Base-by-base conservation (phyloP, 176 grass and related monocot genomes). In the Cocos nucifera region DNA sequence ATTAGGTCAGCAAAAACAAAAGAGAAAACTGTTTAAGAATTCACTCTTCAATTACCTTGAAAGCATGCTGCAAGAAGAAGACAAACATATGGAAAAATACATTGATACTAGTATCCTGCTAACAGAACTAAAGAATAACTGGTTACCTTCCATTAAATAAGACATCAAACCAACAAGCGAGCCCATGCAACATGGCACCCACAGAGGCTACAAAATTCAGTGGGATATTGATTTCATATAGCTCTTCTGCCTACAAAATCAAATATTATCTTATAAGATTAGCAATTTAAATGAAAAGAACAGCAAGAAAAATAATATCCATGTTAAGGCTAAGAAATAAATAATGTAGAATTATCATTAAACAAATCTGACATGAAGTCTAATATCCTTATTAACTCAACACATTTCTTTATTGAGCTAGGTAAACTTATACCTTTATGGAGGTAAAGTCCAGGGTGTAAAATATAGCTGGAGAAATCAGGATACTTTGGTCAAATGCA, bases 91-190 rank as follows among this genome's bases (percentile, higher is more conserved):
- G 26, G 26, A 27, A 27, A 27, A 1, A 27, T 27, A 27, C 26
- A 27, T 27, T 27, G 26, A 27, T 3, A 4, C 26, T 4, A 27
- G 26, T 27, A 27, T 27, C 26, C 14, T 12, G 20, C 19, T 3
- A 15, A 57, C 16, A 25, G 22, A 19, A 18, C 3, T 28, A 12
- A 22, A 58, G 19, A n/a, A 3, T 29, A 25, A 50, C 26, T 53
- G 58, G 15, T 58, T 51, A 92, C 93, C 87, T 98, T 80, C 93
- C 93, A 19, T 89, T 65, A 67, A 98, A 98, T 69, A 98, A 86
- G 26, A 98, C 93, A 76, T 98, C 93, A 75, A 98, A 98, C 93
- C 93, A 98, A 58, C 93, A 98, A 67, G 93, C 93, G 39, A 98
- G 66, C 61, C 93, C 93, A 68, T 98, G 93, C 74, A 98, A 87